Base-by-base conservation (phyloP, 2,329 filamentous ascomycete genomes). In the Diaporthe sp. region DNA sequence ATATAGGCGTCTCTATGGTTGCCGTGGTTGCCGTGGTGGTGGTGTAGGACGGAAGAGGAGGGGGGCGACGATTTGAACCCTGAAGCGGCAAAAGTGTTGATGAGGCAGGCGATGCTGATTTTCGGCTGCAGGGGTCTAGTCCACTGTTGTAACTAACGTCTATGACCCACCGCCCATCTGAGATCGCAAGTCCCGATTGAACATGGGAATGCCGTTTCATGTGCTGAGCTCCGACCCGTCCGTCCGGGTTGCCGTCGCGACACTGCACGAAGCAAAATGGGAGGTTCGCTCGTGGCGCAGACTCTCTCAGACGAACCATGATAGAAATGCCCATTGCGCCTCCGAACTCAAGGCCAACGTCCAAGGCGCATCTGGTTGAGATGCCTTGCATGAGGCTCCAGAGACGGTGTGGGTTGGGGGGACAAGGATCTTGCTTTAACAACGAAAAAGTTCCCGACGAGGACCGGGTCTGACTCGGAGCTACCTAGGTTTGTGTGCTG, bases 101-200 rank as follows among this genome's bases (percentile, higher is more conserved):
- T 60, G 71, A 73, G 44, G 65, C 46, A 53, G n/a, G 71, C 42
- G 46, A 55, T 65, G 71, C 58, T 55, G 58, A 46, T 53, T 53
- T 44, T 62, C 46, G 71, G 71, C 58, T 25, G 39, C 57, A 62
- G 71, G 65, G 65, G 31, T 68, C 31, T 37, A 51, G 62, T 68
- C 62, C 60, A 62, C 57, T 62, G 55, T 55, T 25, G 65, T 31
- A 28, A 68, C 46, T 25, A 73, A 65, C 39, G 44, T 34, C 65
- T 28, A 46, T 65, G 71, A 73, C 71, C 71, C 71, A 73, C 71
- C 42, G 31, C n/a, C 46, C 58, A 73, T 73, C 71, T 65, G 46
- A 73, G 71, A 73, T 73, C 71, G 71, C 58, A 65, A 44, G 71
- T 65, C 46, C 46, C 60, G 44, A 62, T 72, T 72, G 46, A 62